These are phyloP conservation scores for Euclidium syriacum DNA, from an alignment of 345 rosid genomes.

Conservation along the genomic window DNA sequence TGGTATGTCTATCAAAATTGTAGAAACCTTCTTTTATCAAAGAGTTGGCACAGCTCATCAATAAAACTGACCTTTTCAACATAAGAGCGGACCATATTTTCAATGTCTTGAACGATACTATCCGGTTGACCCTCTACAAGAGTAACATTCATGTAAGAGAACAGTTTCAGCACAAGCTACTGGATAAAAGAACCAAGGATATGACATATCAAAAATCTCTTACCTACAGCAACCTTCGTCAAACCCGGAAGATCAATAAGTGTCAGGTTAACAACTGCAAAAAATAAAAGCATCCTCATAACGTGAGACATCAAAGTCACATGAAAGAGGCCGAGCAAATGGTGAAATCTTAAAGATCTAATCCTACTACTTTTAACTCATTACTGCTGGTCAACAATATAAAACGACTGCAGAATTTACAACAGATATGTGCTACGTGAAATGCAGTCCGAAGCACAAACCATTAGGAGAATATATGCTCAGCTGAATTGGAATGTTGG, in stretches of 20 bases:
- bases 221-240: slow-evolving; percentile 99
- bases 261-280: slow-evolving; percentile 93
- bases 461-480: slow-evolving; percentile 81
- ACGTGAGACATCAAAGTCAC: slow-evolving; percentile 6
- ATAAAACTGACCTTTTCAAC: slow-evolving; percentile 79
- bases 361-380: neutral
- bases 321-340: neutral
- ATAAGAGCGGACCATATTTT: slow-evolving; percentile 97
- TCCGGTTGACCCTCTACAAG: slow-evolving; percentile 93
- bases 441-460: slow-evolving; percentile 31
- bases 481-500: slow-evolving; percentile 59
- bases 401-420: neutral
- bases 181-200: slow-evolving; percentile 27
- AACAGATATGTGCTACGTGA: neutral
- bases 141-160: slow-evolving; percentile 18
- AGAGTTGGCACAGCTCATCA: slow-evolving; percentile 2
- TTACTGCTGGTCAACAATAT: neutral
- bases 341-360: neutral
- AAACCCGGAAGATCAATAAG: slow-evolving; percentile 99
- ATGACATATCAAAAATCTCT: slow-evolving; percentile 24
- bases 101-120: slow-evolving; percentile 85
- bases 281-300: neutral
- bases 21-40: neutral
- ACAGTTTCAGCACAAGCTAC: neutral
- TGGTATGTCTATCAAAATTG: neutral